Conservation (phyloP, 257 asterid species). For the Coffea canephora region DNA sequence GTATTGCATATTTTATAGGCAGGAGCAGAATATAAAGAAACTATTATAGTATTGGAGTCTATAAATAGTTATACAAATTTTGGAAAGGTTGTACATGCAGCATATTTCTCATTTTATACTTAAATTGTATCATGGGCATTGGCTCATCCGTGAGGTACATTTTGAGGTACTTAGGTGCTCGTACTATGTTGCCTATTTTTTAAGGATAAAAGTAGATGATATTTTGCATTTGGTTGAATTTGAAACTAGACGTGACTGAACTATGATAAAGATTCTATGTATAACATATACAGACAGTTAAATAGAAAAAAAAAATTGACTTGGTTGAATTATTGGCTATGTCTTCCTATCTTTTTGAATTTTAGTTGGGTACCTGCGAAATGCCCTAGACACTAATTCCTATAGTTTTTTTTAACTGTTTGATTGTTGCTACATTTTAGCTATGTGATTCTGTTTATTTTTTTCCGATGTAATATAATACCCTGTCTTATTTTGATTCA, state of each 20-base stretch:
- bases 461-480: slow-evolving; percentile 4
- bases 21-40: no score
- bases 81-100: background rate
- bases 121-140: no score
- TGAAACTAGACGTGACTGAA: background rate
- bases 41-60: no score
- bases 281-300: no score
- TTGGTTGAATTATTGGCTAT: background rate
- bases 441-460: background rate
- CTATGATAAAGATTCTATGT: background rate
- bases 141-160: no score
- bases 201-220: background rate
- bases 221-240: background rate
- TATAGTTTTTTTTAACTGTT: background rate
- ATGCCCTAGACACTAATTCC: background rate
- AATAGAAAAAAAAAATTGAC: no score
- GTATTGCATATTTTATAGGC: no score
- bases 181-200: background rate
- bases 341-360: background rate
- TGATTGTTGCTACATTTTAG: background rate
- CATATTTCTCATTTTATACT: background rate
- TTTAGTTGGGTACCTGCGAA: background rate
- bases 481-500: background rate
- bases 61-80: no score
- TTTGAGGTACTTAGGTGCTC: background rate